Percentiles rank a stretch among this genome's conserved stretches.
These are phyloP conservation scores for Alopecurus myosuroides DNA, from an alignment of 176 grass and related monocot genomes.

Conservation along the genomic window DNA sequence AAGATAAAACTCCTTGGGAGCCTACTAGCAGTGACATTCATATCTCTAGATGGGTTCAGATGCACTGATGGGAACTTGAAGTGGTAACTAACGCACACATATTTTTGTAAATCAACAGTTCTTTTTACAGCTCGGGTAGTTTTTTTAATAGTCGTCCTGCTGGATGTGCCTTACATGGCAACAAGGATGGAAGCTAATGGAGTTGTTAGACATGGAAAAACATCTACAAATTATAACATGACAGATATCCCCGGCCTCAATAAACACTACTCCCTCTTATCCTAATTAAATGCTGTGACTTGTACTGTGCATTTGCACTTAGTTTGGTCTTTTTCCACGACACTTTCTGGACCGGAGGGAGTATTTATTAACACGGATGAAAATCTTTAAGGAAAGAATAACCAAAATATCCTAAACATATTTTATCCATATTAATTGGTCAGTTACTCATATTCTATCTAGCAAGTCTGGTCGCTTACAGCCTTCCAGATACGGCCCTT, in stretches of 20 bases:
- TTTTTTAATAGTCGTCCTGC: slow-evolving; percentile 12
- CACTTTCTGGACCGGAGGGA: too few species aligned
- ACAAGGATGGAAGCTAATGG: background rate
- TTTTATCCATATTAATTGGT: background rate
- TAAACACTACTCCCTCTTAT: too few species aligned
- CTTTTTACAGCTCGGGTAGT: background rate
- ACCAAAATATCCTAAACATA: background rate
- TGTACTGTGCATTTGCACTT: too few species aligned
- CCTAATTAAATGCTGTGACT: too few species aligned
- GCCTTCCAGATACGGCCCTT: background rate
- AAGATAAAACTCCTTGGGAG: background rate
- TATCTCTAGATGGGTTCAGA: background rate
- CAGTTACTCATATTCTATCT: background rate
- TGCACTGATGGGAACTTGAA: background rate
- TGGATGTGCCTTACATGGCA: background rate
- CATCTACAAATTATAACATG: background rate
- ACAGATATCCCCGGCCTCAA: background rate
- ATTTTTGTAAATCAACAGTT: background rate
- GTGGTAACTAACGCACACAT: background rate
- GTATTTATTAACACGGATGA: too few species aligned
- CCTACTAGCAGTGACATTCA: background rate
- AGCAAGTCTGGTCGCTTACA: background rate
- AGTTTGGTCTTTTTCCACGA: too few species aligned
- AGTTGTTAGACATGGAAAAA: background rate
- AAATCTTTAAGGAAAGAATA: background rate